Evolutionary conservation across 192 early-diverging fungal species (phyloP), one percentile per base, ranked within the genome.

Genomic region (Powellomyces hirtus): DNA sequence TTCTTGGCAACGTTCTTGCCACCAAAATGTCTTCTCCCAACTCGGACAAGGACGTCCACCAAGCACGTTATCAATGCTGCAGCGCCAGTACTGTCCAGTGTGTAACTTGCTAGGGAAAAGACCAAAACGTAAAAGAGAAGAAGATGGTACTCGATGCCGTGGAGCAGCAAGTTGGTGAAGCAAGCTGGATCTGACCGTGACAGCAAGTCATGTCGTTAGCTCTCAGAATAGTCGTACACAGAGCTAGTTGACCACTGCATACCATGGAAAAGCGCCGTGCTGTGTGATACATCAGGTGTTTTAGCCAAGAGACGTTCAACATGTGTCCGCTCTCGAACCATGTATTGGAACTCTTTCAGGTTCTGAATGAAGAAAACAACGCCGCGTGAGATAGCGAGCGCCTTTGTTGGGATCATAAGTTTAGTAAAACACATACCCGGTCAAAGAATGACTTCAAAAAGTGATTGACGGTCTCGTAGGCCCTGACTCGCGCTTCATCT

Each of bases 371-470:
- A n/a, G 8, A 37, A 66, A 13, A 14, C 1, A 70, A 31, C 10
- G 37, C 8, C 7, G 10, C n/a, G 40, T 10, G n/a, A 13, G 40
- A 42, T n/a, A 42, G 40, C 40, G 40, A n/a, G 40, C n/a, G n/a
- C n/a, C n/a, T n/a, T n/a, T n/a, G n/a, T n/a, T n/a, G 40, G n/a
- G 40, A 42, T 10, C 10, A 42, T 10, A 10, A 42, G 10, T 10
- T 13, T 42, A 42, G 40, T 42, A 42, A 13, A 52, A 24, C 7
- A 22, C 18, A 13, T 77, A 84, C 80, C 75, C 77, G 70, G 35
- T 85, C 83, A 50, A 85, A 75, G 58, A 85, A 82, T 24, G 63
- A 56, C 45, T 71, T 75, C 31, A 82, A 46, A 59, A 83, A 85
- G 46, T 78, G 81, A 40, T 78, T 80, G 51, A 85, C 74, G 8